Percentiles rank a stretch among this genome's conserved stretches.
Evolutionary conservation across 345 rosid genomes (phyloP).

Genomic region (Pistacia vera): DNA sequence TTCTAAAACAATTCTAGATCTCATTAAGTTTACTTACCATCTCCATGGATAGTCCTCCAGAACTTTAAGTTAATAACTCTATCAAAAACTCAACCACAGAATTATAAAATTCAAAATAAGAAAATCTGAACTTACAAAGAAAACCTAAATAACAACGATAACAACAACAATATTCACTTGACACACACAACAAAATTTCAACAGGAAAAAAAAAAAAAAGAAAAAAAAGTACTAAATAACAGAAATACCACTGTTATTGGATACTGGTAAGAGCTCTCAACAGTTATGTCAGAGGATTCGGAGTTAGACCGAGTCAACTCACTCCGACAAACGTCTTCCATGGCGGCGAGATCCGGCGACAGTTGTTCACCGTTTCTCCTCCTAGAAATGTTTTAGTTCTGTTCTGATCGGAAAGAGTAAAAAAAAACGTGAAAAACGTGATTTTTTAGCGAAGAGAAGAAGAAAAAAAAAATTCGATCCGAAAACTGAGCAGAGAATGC

Average conservation of each 20-base stretch:
- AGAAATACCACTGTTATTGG: constrained; percentile 32
- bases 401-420: background rate
- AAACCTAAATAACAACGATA: background rate
- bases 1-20: background rate
- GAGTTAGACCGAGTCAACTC: constrained; percentile 42
- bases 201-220: background rate
- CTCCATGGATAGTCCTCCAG: background rate
- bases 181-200: background rate
- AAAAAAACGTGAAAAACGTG: constrained; percentile 16
- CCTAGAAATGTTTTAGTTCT: background rate
- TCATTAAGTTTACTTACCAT: background rate
- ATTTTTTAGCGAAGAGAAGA: background rate
- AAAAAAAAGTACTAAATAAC: background rate
- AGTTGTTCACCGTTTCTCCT: constrained; percentile 16
- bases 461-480: background rate
- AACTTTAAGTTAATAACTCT: background rate
- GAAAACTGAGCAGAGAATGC: constrained; percentile 19
- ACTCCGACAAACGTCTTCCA: constrained; percentile 20
- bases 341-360: constrained; percentile 34
- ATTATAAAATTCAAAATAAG: background rate
- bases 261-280: constrained; percentile 24
- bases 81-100: background rate
- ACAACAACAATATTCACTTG: background rate
- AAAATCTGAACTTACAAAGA: background rate
- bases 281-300: constrained; percentile 42